Evolutionary conservation across 306 rosid genomes (phyloP).

Genomic region (Malus asiatica): DNA sequence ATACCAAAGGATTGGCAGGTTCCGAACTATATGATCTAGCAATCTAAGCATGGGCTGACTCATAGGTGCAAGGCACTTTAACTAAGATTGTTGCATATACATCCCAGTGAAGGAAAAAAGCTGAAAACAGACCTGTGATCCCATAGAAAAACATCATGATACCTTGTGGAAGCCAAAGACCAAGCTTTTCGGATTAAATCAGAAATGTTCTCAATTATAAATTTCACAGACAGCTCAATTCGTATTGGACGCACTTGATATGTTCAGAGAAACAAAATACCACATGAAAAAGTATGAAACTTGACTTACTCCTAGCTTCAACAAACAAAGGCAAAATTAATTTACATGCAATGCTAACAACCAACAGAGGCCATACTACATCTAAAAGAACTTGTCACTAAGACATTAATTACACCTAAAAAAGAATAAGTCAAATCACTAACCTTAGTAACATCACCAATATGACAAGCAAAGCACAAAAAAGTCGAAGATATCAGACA

Average conservation of each 20-base stretch:
- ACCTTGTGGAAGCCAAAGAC: background rate
- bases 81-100: no score
- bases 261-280: background rate
- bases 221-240: background rate
- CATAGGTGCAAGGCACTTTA: no score
- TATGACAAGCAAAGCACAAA: no score
- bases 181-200: background rate
- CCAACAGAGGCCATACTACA: background rate
- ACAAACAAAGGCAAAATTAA: background rate
- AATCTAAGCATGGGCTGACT: no score
- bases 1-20: background rate
- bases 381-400: slow-evolving; percentile 3
- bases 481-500: background rate
- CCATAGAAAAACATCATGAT: no score
- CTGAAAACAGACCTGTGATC: no score
- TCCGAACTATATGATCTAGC: no score
- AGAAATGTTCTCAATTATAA: background rate
- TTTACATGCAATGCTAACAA: slow-evolving; percentile 7
- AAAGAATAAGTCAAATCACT: background rate
- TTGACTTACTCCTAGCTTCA: background rate
- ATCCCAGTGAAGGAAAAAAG: no score
- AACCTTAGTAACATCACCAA: background rate
- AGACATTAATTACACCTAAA: background rate
- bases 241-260: background rate
- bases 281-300: background rate